Conservation (phyloP, 2,329 filamentous ascomycete genomes). For the Davidsoniella virescens region DNA sequence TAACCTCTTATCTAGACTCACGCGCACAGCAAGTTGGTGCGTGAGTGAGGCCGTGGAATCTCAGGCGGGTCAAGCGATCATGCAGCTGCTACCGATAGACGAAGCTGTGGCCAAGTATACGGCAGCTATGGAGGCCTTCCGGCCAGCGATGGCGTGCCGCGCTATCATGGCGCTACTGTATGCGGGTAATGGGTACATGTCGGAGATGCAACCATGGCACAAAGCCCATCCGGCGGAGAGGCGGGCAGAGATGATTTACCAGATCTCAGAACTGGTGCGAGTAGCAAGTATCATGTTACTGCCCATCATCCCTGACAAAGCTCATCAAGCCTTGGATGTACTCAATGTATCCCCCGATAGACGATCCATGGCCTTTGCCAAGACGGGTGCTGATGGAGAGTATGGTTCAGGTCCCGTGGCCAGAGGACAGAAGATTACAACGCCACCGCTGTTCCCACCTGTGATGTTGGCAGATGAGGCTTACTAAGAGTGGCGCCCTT, state of each 20-base stretch:
- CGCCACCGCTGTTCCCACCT: slow-evolving; percentile 7
- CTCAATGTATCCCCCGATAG: slow-evolving; percentile 51
- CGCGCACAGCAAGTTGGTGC: slow-evolving; percentile 52
- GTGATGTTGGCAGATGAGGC: slow-evolving; percentile 7
- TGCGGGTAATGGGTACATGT: slow-evolving; percentile 31
- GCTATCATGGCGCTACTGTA: slow-evolving; percentile 12
- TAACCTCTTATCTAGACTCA: slow-evolving; percentile 60
- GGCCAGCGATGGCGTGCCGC: slow-evolving; percentile 10
- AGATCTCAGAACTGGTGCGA: slow-evolving; percentile 59
- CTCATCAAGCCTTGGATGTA: slow-evolving; percentile 54
- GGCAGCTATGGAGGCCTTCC: slow-evolving; percentile 9
- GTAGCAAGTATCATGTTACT: slow-evolving; percentile 73
- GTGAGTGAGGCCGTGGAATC: slow-evolving; percentile 38
- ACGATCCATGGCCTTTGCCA: slow-evolving; percentile 47
- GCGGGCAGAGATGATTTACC: slow-evolving; percentile 45
- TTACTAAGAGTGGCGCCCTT: not conserved
- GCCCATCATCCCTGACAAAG: slow-evolving; percentile 76
- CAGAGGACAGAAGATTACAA: not conserved
- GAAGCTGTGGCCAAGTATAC: slow-evolving; percentile 9
- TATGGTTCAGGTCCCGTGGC: slow-evolving; percentile 41
- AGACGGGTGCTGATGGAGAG: slow-evolving; percentile 43
- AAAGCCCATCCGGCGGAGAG: slow-evolving; percentile 22
- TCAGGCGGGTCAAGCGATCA: not conserved
- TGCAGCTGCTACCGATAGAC: slow-evolving; percentile 9
- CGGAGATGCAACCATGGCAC: slow-evolving; percentile 52